A percentile compares a stretch with the other conserved stretches of the same genome.
phyloP scores from a whole-genome alignment of 148 eudicot genomes.

The Pouteria glomerata region DNA sequence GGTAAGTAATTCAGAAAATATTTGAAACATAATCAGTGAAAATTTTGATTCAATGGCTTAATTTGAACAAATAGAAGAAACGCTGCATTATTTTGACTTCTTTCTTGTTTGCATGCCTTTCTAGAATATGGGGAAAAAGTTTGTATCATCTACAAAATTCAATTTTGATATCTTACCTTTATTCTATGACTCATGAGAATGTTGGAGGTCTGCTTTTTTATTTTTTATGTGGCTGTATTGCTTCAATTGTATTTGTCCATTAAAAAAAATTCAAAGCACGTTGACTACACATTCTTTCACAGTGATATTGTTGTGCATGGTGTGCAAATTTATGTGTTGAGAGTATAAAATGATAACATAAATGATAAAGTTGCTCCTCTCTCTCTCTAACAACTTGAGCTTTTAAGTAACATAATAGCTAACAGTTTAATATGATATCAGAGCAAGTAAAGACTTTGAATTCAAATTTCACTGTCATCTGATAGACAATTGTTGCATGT shows the following conservation, averaged over 20 bases:
- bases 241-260: not conserved
- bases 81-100: not conserved
- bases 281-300: not conserved
- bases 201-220: not conserved
- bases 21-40: not conserved
- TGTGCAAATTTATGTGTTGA: too few species aligned
- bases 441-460: too few species aligned
- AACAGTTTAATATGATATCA: too few species aligned
- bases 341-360: too few species aligned
- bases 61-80: not conserved
- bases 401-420: too few species aligned
- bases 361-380: too few species aligned
- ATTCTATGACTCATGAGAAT: not conserved
- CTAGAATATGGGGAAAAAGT: not conserved
- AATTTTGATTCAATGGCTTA: not conserved
- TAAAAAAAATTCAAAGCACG: not conserved
- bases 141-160: not conserved
- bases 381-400: too few species aligned
- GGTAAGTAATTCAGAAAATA: conserved; percentile 35
- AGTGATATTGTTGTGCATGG: too few species aligned
- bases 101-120: not conserved
- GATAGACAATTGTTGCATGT: too few species aligned
- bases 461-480: too few species aligned
- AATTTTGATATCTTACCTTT: not conserved
- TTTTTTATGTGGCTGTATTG: not conserved